Evolutionary conservation across 2,329 filamentous ascomycete genomes (phyloP).

Genomic region (Pseudogymnoascus verrucosus): DNA sequence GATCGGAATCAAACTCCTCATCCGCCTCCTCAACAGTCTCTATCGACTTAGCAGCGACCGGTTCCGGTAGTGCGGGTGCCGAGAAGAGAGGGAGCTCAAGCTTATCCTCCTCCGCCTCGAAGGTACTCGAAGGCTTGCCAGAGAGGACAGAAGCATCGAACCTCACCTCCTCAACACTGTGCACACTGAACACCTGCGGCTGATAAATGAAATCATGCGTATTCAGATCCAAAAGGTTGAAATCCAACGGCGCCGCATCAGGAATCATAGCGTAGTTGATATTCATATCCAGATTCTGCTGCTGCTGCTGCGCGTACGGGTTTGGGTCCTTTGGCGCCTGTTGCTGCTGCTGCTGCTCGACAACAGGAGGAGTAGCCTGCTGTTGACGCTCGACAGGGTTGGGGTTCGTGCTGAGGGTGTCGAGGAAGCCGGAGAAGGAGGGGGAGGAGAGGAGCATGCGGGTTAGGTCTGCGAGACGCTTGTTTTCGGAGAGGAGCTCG

Average conservation of each 20-base stretch:
- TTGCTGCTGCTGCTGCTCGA: slow-evolving; percentile 30
- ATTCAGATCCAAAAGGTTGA: slow-evolving; percentile 61
- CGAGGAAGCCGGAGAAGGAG: slow-evolving; percentile 75
- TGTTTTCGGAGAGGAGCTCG: slow-evolving; percentile 76
- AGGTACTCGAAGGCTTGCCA: slow-evolving; percentile 56
- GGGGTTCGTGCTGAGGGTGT: slow-evolving; percentile 58
- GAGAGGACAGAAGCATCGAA: slow-evolving; percentile 58
- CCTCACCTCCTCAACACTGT: slow-evolving; percentile 49
- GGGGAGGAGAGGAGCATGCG: slow-evolving; percentile 73
- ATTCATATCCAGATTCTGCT: slow-evolving; percentile 50
- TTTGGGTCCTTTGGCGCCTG: slow-evolving; percentile 52
- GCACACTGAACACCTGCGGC: slow-evolving; percentile 64
- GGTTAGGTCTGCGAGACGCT: slow-evolving; percentile 68
- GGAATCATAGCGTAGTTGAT: slow-evolving; percentile 79
- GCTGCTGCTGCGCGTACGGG: slow-evolving; percentile 47
- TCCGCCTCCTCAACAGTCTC: slow-evolving; percentile 33
- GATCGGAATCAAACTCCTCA: slow-evolving; percentile 54
- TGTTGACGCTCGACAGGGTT: slow-evolving; percentile 33
- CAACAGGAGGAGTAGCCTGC: slow-evolving; percentile 28
- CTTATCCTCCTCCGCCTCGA: slow-evolving; percentile 40
- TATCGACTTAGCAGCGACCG: slow-evolving; percentile 16
- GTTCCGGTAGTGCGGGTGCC: not conserved
- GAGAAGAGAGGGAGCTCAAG: slow-evolving; percentile 35
- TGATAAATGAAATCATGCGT: slow-evolving; percentile 51
- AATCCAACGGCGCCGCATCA: slow-evolving; percentile 68